Conservation (phyloP, 129 eudicot species). For the Escallonia rubra region DNA sequence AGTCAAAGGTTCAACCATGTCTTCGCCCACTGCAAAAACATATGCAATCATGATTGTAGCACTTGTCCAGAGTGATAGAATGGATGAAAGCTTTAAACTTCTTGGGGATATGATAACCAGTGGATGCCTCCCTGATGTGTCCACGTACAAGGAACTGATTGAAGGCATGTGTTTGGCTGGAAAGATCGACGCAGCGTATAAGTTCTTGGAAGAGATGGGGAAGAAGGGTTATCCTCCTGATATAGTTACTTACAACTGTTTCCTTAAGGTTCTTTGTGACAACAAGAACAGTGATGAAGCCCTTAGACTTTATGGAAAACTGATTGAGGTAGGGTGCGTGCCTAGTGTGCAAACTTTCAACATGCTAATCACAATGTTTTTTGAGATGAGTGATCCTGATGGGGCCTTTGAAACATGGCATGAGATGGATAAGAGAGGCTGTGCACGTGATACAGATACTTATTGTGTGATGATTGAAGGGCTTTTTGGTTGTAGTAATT, state of each 20-base stretch:
- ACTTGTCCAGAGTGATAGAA: conserved; percentile 46
- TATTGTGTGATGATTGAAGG: conserved; percentile 91
- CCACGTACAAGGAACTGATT: conserved; percentile 79
- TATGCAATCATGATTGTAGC: conserved; percentile 77
- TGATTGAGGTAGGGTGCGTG: conserved; percentile 57
- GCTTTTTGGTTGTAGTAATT: conserved; percentile 51
- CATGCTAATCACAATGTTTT: conserved; percentile 69
- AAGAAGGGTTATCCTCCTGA: conserved; percentile 80
- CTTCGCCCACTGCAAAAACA: conserved; percentile 87
- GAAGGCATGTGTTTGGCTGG: conserved; percentile 80
- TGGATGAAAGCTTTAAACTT: conserved; percentile 57
- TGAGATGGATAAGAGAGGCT: conserved; percentile 66
- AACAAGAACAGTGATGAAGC: conserved; percentile 61
- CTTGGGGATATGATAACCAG: conserved; percentile 63
- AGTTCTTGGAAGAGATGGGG: conserved; percentile 77
- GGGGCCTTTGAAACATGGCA: conserved; percentile 70
- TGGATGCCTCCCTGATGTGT: conserved; percentile 88
- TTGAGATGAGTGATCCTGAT: conserved; percentile 50
- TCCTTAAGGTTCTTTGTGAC: conserved; percentile 87
- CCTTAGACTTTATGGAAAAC: conserved; percentile 40
- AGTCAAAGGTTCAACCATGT: conserved; percentile 55
- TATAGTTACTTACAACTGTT: conserved; percentile 85
- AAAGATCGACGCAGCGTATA: conserved; percentile 66
- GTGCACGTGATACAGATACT: conserved; percentile 58
- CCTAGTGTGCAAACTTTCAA: conserved; percentile 91